Conservation (phyloP, 2,329 filamentous ascomycete species). For the Pseudogymnoascus sp. region DNA sequence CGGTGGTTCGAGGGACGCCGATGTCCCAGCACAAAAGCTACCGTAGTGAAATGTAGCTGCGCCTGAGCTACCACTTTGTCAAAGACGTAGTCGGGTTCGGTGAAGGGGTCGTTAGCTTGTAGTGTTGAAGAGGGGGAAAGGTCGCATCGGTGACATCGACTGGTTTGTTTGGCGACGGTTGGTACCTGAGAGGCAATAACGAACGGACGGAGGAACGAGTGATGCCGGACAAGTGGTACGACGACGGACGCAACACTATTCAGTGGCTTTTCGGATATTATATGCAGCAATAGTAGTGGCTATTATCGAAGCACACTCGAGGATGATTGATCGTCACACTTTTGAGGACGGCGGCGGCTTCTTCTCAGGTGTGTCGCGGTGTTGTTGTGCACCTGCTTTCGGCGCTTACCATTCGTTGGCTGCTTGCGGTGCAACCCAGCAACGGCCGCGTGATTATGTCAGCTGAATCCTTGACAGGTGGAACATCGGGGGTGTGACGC, state of each 20-base stretch:
- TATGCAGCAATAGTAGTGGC: conserved; percentile 8
- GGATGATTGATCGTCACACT: neutral
- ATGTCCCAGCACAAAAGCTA: conserved; percentile 1
- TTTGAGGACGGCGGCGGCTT: neutral
- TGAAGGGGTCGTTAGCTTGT: neutral
- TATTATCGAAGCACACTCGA: conserved; percentile 7
- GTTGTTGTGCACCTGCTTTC: conserved; percentile 12
- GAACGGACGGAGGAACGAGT: conserved; percentile 4
- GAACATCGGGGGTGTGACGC: neutral
- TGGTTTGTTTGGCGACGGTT: conserved; percentile 5
- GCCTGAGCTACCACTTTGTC: neutral
- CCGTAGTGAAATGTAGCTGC: neutral
- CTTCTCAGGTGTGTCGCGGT: conserved; percentile 10
- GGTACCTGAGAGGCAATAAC: conserved; percentile 8
- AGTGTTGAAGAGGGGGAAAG: neutral
- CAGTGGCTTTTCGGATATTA: conserved; percentile 8
- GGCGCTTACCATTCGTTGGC: conserved; percentile 11
- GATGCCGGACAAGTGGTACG: neutral
- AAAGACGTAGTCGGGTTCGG: neutral
- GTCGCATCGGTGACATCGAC: conserved; percentile 1
- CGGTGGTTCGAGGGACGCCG: neutral
- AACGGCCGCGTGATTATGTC: conserved; percentile 7
- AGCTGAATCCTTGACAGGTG: neutral
- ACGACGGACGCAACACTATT: conserved; percentile 9
- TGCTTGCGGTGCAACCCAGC: conserved; percentile 7